These are phyloP conservation scores for Gentiana dahurica DNA, from an alignment of 257 asterid species.

Conservation along the genomic window DNA sequence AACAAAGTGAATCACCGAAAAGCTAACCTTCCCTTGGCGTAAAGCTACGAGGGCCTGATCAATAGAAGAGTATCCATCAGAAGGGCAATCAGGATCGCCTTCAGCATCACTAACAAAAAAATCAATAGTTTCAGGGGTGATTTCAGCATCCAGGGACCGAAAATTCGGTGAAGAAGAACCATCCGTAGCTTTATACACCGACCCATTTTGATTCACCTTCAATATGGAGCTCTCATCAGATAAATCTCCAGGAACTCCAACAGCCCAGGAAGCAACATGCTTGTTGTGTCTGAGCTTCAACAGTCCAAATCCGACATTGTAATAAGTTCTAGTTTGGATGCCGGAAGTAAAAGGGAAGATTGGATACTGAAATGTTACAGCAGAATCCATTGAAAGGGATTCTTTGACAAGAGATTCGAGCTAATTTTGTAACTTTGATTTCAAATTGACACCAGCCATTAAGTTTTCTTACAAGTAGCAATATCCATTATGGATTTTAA, in stretches of 20 bases:
- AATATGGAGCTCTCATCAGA: constrained; percentile 14
- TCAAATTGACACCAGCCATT: no score
- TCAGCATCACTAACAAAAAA: constrained; percentile 90
- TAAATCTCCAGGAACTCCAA: constrained; percentile 25
- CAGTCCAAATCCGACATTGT: constrained; percentile 12
- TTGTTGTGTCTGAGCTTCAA: constrained; percentile 14
- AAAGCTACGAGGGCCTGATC: constrained; percentile 52
- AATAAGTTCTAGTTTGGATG: constrained; percentile 6
- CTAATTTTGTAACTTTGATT: no score
- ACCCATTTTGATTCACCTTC: constrained; percentile 25
- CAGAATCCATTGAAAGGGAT: constrained; percentile 29
- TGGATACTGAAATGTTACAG: constrained; percentile 26
- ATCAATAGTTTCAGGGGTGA: constrained; percentile 55
- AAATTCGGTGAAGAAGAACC: constrained; percentile 26
- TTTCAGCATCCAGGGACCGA: constrained; percentile 43
- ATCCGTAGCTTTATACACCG: constrained; percentile 15
- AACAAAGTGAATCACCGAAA: not conserved
- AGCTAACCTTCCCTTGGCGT: constrained; percentile 49
- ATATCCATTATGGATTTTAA: no score
- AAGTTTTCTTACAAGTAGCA: no score
- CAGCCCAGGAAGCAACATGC: constrained; percentile 26
- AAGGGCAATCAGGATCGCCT: constrained; percentile 85
- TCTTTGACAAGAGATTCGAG: not conserved
- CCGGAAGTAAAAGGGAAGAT: constrained; percentile 22
- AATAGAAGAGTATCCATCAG: constrained; percentile 57